These are phyloP conservation scores for Haplographium delicatum DNA, from an alignment of 495 filamentous ascomycete species.

Conservation along the genomic window DNA sequence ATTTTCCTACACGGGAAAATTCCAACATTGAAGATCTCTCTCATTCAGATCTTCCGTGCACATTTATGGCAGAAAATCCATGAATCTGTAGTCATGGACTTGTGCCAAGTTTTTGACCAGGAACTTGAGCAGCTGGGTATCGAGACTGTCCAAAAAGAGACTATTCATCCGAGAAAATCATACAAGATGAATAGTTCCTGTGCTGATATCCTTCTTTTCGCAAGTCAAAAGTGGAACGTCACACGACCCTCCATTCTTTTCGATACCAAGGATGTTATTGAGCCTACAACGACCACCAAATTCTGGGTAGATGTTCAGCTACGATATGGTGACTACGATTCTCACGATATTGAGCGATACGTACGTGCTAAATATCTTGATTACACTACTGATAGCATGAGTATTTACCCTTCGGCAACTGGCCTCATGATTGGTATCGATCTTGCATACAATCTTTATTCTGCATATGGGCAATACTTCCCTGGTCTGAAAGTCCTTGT, in stretches of 20 bases:
- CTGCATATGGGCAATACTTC: conserved; percentile 98
- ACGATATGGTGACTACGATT: conserved; percentile 98
- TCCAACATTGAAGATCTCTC: conserved; percentile 93
- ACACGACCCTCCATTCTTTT: conserved; percentile 88
- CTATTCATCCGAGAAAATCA: conserved; percentile 97
- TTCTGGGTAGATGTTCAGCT: conserved; percentile 99
- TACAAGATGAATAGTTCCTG: conserved; percentile 99
- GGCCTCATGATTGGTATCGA: conserved; percentile 99
- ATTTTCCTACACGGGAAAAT: conserved; percentile 99
- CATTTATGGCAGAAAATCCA: conserved; percentile 99
- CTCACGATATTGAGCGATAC: conserved; percentile 97
- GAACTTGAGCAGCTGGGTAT: conserved; percentile 95
- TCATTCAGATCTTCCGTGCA: conserved; percentile 99
- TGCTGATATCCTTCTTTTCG: conserved; percentile 96
- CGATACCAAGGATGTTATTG: conserved; percentile 95
- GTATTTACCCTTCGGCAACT: conserved; percentile 96
- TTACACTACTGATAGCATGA: conserved; percentile 99
- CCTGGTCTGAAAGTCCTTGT: conserved; percentile 94
- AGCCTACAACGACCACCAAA: conserved; percentile 94
- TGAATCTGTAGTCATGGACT: conserved; percentile 97
- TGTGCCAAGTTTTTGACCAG: conserved; percentile 99
- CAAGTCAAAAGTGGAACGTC: conserved; percentile 98
- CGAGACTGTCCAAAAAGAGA: conserved; percentile 98
- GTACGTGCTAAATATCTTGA: conserved; percentile 97
- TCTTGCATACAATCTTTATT: conserved; percentile 97